Percentiles rank a stretch among this genome's conserved stretches.
Conservation (phyloP, 75 land plant genomes). For the Pseudotsuga menziesii region DNA sequence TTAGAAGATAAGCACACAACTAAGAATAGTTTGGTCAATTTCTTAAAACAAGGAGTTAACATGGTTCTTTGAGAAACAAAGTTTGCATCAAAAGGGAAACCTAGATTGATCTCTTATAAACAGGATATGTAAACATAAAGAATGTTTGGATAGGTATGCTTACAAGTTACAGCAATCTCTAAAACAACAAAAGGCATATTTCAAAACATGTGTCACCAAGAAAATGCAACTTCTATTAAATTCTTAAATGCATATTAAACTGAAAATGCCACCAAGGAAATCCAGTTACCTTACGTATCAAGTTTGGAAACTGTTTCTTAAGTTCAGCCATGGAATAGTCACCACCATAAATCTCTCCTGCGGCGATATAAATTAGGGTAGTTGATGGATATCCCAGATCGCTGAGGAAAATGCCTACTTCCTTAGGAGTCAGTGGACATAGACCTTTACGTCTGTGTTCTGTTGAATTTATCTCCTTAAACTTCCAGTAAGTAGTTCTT, state of each 20-base stretch:
- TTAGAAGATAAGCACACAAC: no score
- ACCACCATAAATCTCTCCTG: slow-evolving; percentile 84
- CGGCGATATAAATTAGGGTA: slow-evolving; percentile 70
- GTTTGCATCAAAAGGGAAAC: no score
- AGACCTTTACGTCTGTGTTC: slow-evolving; percentile 62
- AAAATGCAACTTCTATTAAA: background rate
- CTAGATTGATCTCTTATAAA: no score
- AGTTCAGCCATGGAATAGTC: slow-evolving; percentile 55
- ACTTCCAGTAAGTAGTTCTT: slow-evolving; percentile 68
- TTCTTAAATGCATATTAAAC: no score
- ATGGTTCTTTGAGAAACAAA: no score
- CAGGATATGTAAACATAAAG: no score
- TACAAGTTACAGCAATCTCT: no score
- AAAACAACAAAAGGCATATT: no score
- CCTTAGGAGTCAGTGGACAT: slow-evolving; percentile 82
- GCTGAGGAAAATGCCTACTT: slow-evolving; percentile 68
- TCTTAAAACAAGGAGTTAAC: no score
- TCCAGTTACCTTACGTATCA: slow-evolving; percentile 57
- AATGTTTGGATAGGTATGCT: no score
- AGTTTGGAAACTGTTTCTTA: slow-evolving; percentile 51
- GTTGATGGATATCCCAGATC: slow-evolving; percentile 70
- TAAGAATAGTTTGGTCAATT: no score
- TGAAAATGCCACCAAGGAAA: background rate
- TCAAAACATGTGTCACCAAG: background rate
- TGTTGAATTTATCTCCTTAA: slow-evolving; percentile 57